Evolutionary conservation across 2,329 filamentous ascomycete species (phyloP).

Genomic region (Neofusicoccum sp.): DNA sequence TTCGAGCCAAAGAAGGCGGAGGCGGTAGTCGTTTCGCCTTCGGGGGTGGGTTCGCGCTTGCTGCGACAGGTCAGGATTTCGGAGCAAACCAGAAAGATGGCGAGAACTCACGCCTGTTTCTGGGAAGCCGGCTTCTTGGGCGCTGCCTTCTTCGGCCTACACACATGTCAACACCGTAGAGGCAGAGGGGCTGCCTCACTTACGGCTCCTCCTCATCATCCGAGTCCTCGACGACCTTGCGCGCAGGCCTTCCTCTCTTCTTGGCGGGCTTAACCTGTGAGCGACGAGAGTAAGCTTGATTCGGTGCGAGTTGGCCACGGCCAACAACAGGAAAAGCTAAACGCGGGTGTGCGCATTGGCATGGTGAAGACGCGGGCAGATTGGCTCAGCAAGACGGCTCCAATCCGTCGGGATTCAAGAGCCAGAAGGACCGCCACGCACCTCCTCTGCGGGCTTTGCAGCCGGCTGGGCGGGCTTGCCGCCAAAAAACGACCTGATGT

Average conservation of each 20-base stretch:
- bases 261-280: slow-evolving; percentile 39
- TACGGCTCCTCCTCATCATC: slow-evolving; percentile 66
- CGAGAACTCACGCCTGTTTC: slow-evolving; percentile 52
- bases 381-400: neutral
- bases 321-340: neutral
- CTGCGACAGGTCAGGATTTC: slow-evolving; percentile 30
- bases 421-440: slow-evolving; percentile 22
- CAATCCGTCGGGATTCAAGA: neutral
- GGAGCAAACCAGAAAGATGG: slow-evolving; percentile 24
- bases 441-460: slow-evolving; percentile 45
- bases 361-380: neutral
- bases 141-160: slow-evolving; percentile 45
- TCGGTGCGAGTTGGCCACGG: neutral
- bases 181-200: slow-evolving; percentile 17
- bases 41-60: slow-evolving; percentile 52
- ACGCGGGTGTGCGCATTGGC: neutral
- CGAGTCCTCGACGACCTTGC: slow-evolving; percentile 67
- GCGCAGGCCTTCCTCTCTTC: slow-evolving; percentile 41
- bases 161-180: slow-evolving; percentile 28
- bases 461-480: slow-evolving; percentile 63
- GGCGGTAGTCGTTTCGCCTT: slow-evolving; percentile 61
- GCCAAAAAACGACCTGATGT: slow-evolving; percentile 91
- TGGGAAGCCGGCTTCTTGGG: slow-evolving; percentile 62
- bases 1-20: slow-evolving; percentile 66
- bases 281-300: neutral